Evolutionary conservation across 805 yeast genomes (phyloP).

Genomic region (Pichia nakasei): DNA sequence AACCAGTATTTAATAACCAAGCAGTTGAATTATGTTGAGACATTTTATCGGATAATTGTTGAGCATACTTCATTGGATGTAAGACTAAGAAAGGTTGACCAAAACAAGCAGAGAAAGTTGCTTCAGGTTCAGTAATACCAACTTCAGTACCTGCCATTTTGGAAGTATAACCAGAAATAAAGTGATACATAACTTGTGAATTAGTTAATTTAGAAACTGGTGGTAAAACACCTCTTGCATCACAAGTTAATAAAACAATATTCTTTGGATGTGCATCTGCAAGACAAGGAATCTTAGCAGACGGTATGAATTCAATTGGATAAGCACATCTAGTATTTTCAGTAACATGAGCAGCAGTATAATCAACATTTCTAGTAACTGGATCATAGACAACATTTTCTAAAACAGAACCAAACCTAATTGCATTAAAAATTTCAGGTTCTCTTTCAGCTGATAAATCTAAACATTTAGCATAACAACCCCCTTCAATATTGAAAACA

Average conservation of each 20-base stretch:
- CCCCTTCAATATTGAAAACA: slow-evolving; percentile 98
- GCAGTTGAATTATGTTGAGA: slow-evolving; percentile 82
- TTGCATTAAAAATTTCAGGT: slow-evolving; percentile 95
- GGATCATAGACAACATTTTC: slow-evolving; percentile 90
- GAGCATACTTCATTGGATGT: slow-evolving; percentile 97
- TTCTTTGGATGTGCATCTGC: slow-evolving; percentile 88
- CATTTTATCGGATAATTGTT: slow-evolving; percentile 91
- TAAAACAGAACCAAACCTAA: slow-evolving; percentile 87
- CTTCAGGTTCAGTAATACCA: slow-evolving; percentile 97
- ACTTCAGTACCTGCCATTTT: slow-evolving; percentile 99
- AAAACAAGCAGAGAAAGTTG: slow-evolving; percentile 96
- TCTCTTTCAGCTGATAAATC: slow-evolving; percentile 86
- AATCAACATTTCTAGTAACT: slow-evolving; percentile 73
- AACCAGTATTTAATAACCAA: slow-evolving; percentile 96
- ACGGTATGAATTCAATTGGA: slow-evolving; percentile 94
- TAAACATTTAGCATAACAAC: slow-evolving; percentile 96
- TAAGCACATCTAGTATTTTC: slow-evolving; percentile 98
- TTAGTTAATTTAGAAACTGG: slow-evolving; percentile 91
- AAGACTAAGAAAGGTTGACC: slow-evolving; percentile 98
- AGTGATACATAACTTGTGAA: slow-evolving; percentile 98
- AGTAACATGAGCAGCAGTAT: slow-evolving; percentile 70
- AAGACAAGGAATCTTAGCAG: slow-evolving; percentile 91
- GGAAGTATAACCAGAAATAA: slow-evolving; percentile 96
- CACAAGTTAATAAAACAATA: slow-evolving; percentile 89
- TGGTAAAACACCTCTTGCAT: slow-evolving; percentile 95